Percentiles rank a stretch among this genome's conserved stretches.
Conservation (phyloP, 2,329 filamentous ascomycete species). For the Penicillium sp. region DNA sequence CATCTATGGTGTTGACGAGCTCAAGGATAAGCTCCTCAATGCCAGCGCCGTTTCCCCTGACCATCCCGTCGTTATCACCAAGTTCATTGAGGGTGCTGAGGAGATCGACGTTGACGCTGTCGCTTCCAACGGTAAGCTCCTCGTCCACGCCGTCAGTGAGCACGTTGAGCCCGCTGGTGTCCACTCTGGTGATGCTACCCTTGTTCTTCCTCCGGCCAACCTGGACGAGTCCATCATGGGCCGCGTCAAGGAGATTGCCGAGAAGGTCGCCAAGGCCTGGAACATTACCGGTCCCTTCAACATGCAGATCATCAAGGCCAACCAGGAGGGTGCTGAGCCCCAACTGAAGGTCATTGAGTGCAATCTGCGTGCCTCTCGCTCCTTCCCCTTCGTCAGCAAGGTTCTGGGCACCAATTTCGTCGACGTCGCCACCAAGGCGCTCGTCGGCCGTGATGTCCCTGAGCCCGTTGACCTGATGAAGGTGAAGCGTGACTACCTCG, state of each 20-base stretch:
- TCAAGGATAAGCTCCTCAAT: conserved; percentile 92
- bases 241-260: conserved; percentile 90
- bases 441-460: conserved; percentile 82
- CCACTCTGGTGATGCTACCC: conserved; percentile 94
- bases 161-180: conserved; percentile 97
- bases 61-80: conserved; percentile 96
- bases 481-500: conserved; percentile 84
- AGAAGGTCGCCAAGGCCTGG: conserved; percentile 97
- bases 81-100: conserved; percentile 95
- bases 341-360: conserved; percentile 96
- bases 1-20: conserved; percentile 81
- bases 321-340: conserved; percentile 71
- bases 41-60: conserved; percentile 90
- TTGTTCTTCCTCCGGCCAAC: conserved; percentile 83
- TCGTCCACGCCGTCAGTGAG: conserved; percentile 91
- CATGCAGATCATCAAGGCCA: conserved; percentile 99
- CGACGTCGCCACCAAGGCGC: conserved; percentile 88
- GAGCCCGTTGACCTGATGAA: conserved; percentile 86
- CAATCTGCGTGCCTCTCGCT: conserved; percentile 94
- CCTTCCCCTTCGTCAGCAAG: conserved; percentile 98
- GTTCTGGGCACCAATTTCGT: conserved; percentile 97
- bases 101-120: conserved; percentile 98
- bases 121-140: conserved; percentile 78
- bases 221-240: conserved; percentile 76
- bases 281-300: conserved; percentile 98